Evolutionary conservation across 352 stramenopile genomes (phyloP).

Genomic region (Phytophthora ohioensis): DNA sequence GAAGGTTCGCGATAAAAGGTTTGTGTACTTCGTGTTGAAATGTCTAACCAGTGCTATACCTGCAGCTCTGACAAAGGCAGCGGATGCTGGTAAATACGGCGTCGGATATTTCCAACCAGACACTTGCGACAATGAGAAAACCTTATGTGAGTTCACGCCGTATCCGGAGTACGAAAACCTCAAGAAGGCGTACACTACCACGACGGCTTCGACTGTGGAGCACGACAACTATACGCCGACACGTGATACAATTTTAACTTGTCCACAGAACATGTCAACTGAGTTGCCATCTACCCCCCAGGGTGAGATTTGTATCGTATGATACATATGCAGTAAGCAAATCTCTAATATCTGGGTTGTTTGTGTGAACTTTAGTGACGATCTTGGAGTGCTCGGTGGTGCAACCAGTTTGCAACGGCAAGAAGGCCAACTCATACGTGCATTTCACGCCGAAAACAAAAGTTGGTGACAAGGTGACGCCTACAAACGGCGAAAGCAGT

Average conservation of each 20-base stretch:
- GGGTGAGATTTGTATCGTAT: slow-evolving; percentile 23
- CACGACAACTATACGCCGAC: slow-evolving; percentile 45
- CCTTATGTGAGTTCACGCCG: slow-evolving; percentile 62
- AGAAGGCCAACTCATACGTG: slow-evolving; percentile 62
- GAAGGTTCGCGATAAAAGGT: slow-evolving; percentile 10
- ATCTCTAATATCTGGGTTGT: neutral
- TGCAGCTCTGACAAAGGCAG: slow-evolving; percentile 51
- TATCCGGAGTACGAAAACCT: slow-evolving; percentile 83
- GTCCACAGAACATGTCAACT: slow-evolving; percentile 46
- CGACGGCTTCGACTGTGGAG: slow-evolving; percentile 58
- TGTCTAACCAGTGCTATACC: neutral
- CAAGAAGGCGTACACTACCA: slow-evolving; percentile 77
- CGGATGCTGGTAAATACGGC: slow-evolving; percentile 74
- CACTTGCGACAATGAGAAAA: slow-evolving; percentile 69
- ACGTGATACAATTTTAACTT: slow-evolving; percentile 48
- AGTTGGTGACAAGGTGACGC: slow-evolving; percentile 38
- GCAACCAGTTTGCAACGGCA: slow-evolving; percentile 63
- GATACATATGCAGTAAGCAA: neutral
- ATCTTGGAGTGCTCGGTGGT: slow-evolving; percentile 43
- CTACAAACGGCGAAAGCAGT: slow-evolving; percentile 36
- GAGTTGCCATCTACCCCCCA: slow-evolving; percentile 34
- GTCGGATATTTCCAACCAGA: slow-evolving; percentile 78
- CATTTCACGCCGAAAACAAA: slow-evolving; percentile 36
- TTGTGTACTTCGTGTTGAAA: too few relatives aligned
- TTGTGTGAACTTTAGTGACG: neutral